A percentile compares a stretch with the other conserved stretches of the same genome.
phyloP scores from a whole-genome alignment of 805 yeast species.

The Ogataea zsoltii region DNA sequence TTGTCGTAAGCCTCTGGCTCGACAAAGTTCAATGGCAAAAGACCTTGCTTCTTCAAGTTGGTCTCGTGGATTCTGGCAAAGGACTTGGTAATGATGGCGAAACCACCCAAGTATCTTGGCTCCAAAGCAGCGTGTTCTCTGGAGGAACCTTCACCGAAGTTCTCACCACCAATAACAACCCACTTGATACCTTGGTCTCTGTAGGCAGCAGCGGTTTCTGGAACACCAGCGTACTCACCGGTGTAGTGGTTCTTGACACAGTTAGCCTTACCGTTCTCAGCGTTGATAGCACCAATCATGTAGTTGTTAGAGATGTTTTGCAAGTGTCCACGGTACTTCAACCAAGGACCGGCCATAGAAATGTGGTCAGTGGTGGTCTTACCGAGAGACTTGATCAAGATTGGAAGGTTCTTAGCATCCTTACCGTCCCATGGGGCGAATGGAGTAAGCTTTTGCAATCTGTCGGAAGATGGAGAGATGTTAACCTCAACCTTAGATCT shows the following conservation, averaged over 20 bases:
- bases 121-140: slow-evolving; percentile 99
- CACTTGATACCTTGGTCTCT: slow-evolving; percentile 89
- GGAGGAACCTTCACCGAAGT: slow-evolving; percentile 99
- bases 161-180: slow-evolving; percentile 99
- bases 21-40: slow-evolving; percentile 92
- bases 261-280: slow-evolving; percentile 95
- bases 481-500: slow-evolving; percentile 72
- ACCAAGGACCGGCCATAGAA: slow-evolving; percentile 99
- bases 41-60: slow-evolving; percentile 99
- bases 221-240: slow-evolving; percentile 91
- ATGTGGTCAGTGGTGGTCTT: slow-evolving; percentile 99
- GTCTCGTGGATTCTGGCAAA: slow-evolving; percentile 99
- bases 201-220: slow-evolving; percentile 94
- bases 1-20: slow-evolving; percentile 89
- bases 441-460: slow-evolving; percentile 92
- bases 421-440: slow-evolving; percentile 96
- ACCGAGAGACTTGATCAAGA: slow-evolving; percentile 93
- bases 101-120: slow-evolving; percentile 99
- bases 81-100: slow-evolving; percentile 95
- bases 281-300: slow-evolving; percentile 99
- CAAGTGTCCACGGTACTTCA: slow-evolving; percentile 99
- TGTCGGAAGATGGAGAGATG: slow-evolving; percentile 88
- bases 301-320: slow-evolving; percentile 98
- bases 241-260: slow-evolving; percentile 85
- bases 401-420: slow-evolving; percentile 87